Base-by-base conservation (phyloP, 2,329 filamentous ascomycete genomes). In the Mycocentrospora acerina region DNA sequence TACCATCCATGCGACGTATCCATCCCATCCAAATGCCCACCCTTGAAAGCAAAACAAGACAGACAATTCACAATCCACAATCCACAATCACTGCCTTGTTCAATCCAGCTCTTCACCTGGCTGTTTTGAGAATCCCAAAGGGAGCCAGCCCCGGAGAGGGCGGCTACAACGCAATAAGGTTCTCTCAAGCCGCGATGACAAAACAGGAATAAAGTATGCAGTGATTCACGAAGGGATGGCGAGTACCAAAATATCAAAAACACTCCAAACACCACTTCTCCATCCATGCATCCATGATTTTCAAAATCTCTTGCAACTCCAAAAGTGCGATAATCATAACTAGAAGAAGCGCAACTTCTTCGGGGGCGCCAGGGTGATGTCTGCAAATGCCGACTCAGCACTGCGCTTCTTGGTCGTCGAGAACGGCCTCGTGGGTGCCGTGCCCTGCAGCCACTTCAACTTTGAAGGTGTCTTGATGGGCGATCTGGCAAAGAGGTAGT, bases 401-500 rank as follows among this genome's bases (percentile, higher is more conserved):
- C 47, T 34, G 7, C 49, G 50, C 51, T 55, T 59, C 48, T 57
- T 57, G 11, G 39, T 45, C 1, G 52, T 55, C 3, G 54, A 51
- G 31, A 53, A 52, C 4, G 46, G 47, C 30, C 57, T 51, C 33
- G 57, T 24, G 4, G 61, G 55, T 9, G 19, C 19, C 8, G 54
- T 55, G 16, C 57, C 40, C n/a, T 36, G 36, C 16, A 64, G 55
- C 30, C 51, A 54, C 24, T 41, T 53, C 13, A 75, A 72, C 55
- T 80, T 80, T 1, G 76, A 75, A 1, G 78, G 78, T 1, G 77
- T 79, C 54, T 75, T 59, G 33, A 60, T 71, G 39, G 78, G 76
- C 3, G 74, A 66, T 64, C 63, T 44, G 64, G 62, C 25, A 22
- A 58, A 43, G 8, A 59, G 45, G 35, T 51, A 53, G 18, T 46